Base-by-base conservation (phyloP, 148 eudicot species). In the Nepenthes gracilis region DNA sequence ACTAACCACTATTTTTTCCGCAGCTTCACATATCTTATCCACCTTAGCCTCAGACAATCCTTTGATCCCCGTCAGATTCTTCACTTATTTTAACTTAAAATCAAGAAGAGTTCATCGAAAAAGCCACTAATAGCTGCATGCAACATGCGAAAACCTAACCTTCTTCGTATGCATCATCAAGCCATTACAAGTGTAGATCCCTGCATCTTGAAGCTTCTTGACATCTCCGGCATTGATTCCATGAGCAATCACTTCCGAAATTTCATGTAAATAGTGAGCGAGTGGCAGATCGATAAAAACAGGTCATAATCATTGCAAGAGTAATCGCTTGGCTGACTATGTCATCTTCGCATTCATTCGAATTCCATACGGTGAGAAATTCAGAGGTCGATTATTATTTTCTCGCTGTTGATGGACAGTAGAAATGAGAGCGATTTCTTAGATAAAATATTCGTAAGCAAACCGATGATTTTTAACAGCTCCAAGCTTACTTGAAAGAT, bases 31-130 rank as follows among this genome's bases (percentile, higher is more conserved):
- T 43, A 93, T 93, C 69, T 93, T 93, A 65, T 89, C 96, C 36
- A 93, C 99, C 76, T 93, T 93, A n/a, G 95, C 99, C 78, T 93
- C 99, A 63, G 95, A 89, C 66, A 93, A 69, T 60, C 99, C 99
- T 78, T 86, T 93, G 64, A 93, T 88, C 55, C 95, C 99, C 10
- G 99, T 88, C 68, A 93, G 65, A 69, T 47, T 88, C 99, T 93
- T 67, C 36, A 60, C 5, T 59, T 48, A 36, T 23, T 23, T 57
- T 12, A 60, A 64, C 36, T 6, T 51, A 66, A 50, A 36, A 38
- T 9, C 54, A 15, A 57, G 7, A 47, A 40, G 61, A 58, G 5
- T 35, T 2, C 2, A 8, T 36, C 23, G 2, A 49, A 2, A 11
- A 49, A 10, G 53, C 53, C 53, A 49, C 15, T 11, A 49, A 49